Evolutionary conservation across 2,329 filamentous ascomycete species (phyloP), one percentile per base, ranked within the genome.

Genomic region (Botrytis porri): DNA sequence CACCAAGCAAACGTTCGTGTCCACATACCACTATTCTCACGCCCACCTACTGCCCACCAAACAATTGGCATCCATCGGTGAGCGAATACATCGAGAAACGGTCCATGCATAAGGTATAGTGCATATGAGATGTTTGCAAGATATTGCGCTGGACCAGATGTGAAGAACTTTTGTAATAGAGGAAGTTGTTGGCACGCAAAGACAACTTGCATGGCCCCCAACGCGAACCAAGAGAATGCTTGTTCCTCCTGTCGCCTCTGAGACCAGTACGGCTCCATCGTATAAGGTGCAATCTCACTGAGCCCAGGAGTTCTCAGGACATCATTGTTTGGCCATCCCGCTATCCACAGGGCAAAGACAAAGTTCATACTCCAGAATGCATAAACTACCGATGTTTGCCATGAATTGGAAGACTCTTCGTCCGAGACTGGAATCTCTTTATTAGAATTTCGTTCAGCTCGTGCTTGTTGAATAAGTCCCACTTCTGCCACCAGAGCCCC

Each of bases 41-140:
- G 37, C 37, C 71, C 62, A 48, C 73, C 74, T 48, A 77, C 76
- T 12, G 70, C 29, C 29, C n/a, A 25, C 43, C 77, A 73, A 25
- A 80, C 59, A 32, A 75, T 66, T 9, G 74, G 83, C 37, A 66
- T 69, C 29, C 78, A 69, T n/a, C 74, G 57, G 6, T 77, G 77
- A 60, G 77, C 77, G 18, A 79, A 62, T 14, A 73, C 72, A 7
- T 82, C 83, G 25, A 88, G 78, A 18, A 86, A 81, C 4, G 84
- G 84, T 0, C 88, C 87, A 76, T 89, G 88, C 39, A 86, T 84
- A 12, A 90, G 82, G 75, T 90, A 89, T 4, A 90, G 82, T 4
- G 87, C 85, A 75, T 86, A 90, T 71, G 86, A 88, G 74, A 89
- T 86, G 39, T 84, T 83, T 16, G 85, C 88, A 32, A 87, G 84